A percentile compares a stretch with the other conserved stretches of the same genome.
phyloP scores from a whole-genome alignment of 2,329 filamentous ascomycete species.

The Botrytis cinerea region DNA sequence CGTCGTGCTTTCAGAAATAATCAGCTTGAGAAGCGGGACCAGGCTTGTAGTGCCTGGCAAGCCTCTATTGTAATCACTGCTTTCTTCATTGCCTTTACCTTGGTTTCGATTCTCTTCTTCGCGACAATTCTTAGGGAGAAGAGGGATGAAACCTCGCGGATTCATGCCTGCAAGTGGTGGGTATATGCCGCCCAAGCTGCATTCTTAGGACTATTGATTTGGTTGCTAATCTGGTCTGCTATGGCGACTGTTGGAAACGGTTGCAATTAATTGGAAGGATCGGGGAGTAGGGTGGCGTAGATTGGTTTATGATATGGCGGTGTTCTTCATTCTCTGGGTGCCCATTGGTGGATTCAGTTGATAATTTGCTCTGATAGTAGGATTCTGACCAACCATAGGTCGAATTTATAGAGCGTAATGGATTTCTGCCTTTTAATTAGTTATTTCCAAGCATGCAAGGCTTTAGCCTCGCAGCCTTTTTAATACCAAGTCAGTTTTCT shows the following conservation, averaged over 20 bases:
- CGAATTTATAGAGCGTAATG: background rate
- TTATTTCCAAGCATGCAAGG: background rate
- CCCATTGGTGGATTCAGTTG: background rate
- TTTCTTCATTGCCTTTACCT: background rate
- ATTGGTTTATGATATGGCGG: background rate
- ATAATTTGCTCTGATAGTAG: background rate
- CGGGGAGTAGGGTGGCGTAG: background rate
- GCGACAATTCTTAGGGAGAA: background rate
- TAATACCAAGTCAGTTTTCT: background rate
- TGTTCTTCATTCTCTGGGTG: background rate
- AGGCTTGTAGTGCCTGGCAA: background rate
- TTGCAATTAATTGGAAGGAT: background rate
- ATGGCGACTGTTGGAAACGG: background rate
- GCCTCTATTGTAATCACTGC: conserved; percentile 3
- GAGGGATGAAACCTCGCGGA: background rate
- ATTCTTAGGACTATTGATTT: background rate
- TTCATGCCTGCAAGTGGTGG: conserved; percentile 8
- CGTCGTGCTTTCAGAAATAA: background rate
- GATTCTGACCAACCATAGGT: background rate
- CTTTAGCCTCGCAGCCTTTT: background rate
- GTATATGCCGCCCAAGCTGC: background rate
- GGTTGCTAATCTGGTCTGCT: conserved; percentile 4
- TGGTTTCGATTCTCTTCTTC: background rate
- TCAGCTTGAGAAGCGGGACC: background rate
- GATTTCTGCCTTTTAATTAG: background rate